A percentile compares a stretch with the other conserved stretches of the same genome.
Evolutionary conservation across 805 yeast genomes (phyloP).

Genomic region (Pichia cabralensis): DNA sequence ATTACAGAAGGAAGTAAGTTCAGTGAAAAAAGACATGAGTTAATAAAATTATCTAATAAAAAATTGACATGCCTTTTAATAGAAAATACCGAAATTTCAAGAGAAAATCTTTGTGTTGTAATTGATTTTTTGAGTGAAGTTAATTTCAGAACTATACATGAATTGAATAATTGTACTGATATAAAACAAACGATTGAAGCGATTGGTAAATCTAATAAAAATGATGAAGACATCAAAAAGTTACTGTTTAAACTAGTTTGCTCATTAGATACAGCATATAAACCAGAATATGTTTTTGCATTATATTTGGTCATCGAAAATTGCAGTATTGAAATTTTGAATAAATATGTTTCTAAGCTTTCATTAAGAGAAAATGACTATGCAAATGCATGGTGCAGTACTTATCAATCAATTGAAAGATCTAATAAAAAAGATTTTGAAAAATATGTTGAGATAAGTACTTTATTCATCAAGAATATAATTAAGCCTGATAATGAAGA

Average conservation of each 20-base stretch:
- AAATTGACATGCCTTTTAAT: no score
- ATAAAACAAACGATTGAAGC: conserved; percentile 6
- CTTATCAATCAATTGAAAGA: conserved; percentile 2
- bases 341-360: conserved; percentile 1
- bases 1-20: no score
- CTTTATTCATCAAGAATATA: conserved; percentile 3
- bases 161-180: neutral
- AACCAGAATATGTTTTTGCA: conserved; percentile 15
- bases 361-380: neutral
- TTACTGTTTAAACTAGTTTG: conserved; percentile 14
- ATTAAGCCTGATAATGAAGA: conserved; percentile 1
- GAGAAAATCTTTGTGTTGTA: neutral
- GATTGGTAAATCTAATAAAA: conserved; percentile 4
- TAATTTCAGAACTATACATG: neutral
- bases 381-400: conserved; percentile 4
- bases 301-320: conserved; percentile 14
- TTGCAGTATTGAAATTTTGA: conserved; percentile 1
- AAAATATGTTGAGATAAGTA: conserved; percentile 2
- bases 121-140: conserved; percentile 2
- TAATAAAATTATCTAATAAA: no score
- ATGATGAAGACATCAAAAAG: conserved; percentile 4
- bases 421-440: neutral
- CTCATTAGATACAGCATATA: conserved; percentile 6
- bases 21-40: no score
- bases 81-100: neutral